Evolutionary conservation across 1,284 basidiomycete genomes (phyloP).

Genomic region (Phylloporus sp.): DNA sequence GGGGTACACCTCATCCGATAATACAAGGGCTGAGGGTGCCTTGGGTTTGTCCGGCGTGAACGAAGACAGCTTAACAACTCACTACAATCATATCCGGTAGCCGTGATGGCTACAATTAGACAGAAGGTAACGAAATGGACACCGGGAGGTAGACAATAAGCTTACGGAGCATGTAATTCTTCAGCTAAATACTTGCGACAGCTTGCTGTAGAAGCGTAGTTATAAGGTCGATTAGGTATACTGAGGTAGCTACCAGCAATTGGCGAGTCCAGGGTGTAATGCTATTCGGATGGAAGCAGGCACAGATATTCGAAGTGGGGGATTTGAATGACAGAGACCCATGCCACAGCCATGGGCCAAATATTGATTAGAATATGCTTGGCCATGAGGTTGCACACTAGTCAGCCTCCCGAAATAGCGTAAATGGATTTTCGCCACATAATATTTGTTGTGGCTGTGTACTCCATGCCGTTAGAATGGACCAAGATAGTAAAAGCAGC

Average conservation of each 20-base stretch:
- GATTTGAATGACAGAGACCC: background rate
- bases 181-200: background rate
- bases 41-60: background rate
- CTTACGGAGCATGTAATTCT: background rate
- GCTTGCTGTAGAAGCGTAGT: background rate
- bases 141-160: no score
- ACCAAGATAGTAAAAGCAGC: background rate
- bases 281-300: background rate
- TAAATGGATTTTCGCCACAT: background rate
- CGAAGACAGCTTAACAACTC: background rate
- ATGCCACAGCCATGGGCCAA: background rate
- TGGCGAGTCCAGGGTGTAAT: background rate
- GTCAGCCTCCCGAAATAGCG: background rate
- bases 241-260: background rate
- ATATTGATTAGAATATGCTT: background rate
- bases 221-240: background rate
- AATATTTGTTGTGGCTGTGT: background rate
- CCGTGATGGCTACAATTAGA: background rate
- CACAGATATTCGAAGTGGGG: background rate
- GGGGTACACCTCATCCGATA: conserved; percentile 1
- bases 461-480: background rate
- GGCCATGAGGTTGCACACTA: background rate
- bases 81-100: conserved; percentile 6
- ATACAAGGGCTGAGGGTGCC: background rate
- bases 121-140: background rate